Conservation (phyloP, 1,139 yeast species). For the Taiozyma sp. region DNA sequence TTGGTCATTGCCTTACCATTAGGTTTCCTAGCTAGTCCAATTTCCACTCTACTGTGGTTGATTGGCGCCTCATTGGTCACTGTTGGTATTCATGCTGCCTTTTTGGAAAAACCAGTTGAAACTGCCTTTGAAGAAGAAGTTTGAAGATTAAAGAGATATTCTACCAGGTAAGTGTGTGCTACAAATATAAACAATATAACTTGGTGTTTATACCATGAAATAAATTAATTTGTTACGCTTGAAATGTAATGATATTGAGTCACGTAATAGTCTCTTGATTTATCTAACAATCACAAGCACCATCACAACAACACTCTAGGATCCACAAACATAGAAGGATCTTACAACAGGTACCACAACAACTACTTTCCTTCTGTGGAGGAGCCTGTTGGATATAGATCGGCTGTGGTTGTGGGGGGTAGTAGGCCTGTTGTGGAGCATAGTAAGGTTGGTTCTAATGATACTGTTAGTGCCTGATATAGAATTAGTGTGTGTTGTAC, state of each 20-base stretch:
- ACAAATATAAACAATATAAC: neutral
- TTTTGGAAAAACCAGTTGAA: constrained; percentile 97
- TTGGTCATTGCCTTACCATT: constrained; percentile 77
- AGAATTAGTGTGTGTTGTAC: neutral
- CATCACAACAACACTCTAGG: constrained; percentile 26
- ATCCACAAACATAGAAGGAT: constrained; percentile 33
- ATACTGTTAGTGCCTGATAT: neutral
- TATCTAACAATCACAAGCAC: neutral
- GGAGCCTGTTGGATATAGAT: constrained; percentile 34
- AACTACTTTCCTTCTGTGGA: constrained; percentile 25
- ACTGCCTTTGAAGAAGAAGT: constrained; percentile 93
- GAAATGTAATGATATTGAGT: no score
- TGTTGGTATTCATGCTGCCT: constrained; percentile 86
- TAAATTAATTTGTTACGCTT: no score
- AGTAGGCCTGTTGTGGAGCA: constrained; percentile 17
- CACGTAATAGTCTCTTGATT: no score
- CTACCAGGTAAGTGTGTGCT: neutral
- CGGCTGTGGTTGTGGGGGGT: constrained; percentile 33
- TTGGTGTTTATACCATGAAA: neutral
- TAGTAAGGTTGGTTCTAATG: constrained; percentile 24
- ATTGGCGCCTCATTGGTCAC: constrained; percentile 90
- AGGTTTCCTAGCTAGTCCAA: constrained; percentile 90
- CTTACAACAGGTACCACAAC: constrained; percentile 33
- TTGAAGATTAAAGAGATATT: constrained; percentile 18
- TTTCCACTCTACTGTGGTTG: constrained; percentile 93